phyloP scores from a whole-genome alignment of 352 stramenopile genomes.

The Pelagophyceae sp. region DNA sequence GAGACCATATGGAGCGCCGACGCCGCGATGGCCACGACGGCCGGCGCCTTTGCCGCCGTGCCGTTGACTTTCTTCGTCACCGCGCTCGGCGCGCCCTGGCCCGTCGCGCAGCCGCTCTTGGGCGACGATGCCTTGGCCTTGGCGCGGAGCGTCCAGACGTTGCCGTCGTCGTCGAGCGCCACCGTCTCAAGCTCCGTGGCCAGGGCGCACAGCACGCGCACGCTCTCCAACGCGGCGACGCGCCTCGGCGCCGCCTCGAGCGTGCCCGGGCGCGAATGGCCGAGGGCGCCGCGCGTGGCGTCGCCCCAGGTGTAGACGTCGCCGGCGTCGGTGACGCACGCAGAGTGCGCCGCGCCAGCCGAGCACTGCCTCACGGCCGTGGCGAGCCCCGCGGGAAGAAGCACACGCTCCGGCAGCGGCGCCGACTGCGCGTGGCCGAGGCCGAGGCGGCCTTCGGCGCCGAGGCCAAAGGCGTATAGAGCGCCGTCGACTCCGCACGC shows the following conservation, averaged over 20 bases:
- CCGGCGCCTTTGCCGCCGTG: background rate
- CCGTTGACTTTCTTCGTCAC: background rate
- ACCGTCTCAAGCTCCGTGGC: background rate
- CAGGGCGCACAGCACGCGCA: background rate
- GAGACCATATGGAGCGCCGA: background rate
- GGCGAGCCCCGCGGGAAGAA: background rate
- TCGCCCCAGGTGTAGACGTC: slow-evolving; percentile 10
- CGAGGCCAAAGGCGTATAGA: slow-evolving; percentile 28
- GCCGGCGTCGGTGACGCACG: slow-evolving; percentile 30
- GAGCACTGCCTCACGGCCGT: background rate
- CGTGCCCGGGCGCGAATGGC: background rate
- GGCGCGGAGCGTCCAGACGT: background rate
- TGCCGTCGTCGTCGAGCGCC: slow-evolving; percentile 12
- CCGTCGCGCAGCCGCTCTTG: background rate
- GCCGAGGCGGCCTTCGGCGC: slow-evolving; percentile 27
- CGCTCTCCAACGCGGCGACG: background rate
- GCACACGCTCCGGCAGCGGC: background rate
- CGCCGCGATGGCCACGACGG: background rate
- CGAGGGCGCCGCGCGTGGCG: background rate
- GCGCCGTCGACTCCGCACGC: slow-evolving; percentile 15
- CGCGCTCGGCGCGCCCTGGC: background rate
- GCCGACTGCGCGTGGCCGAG: slow-evolving; percentile 13
- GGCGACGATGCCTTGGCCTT: background rate
- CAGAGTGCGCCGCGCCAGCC: slow-evolving; percentile 17
- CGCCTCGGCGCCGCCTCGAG: background rate